Base-by-base conservation (phyloP, 2,329 filamentous ascomycete genomes). In the Coniochaeta hoffmannii region DNA sequence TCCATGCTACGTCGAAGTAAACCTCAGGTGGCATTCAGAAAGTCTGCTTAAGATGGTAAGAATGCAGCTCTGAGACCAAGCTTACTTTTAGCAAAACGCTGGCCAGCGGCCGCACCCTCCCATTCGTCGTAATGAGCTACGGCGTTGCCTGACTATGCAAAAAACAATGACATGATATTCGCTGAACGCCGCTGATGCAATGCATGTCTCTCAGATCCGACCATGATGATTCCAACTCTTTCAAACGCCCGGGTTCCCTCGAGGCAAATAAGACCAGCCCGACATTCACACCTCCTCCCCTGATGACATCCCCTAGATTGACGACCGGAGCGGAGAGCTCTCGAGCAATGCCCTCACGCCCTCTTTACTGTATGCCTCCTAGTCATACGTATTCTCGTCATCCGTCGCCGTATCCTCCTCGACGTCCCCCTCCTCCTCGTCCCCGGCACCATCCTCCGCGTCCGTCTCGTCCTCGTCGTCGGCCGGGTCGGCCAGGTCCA, bases 401-500 rank as follows among this genome's bases (percentile, higher is more conserved):
- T 66, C 65, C 7, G 63, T 65, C 41, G 65, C 65, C 22, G 64
- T 68, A 34, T 64, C 64, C 51, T 64, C 60, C 60, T 59, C 56
- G 32, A 57, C 49, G 4, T 53, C 44, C 30, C 57, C 38, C 52
- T 60, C 64, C 74, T 73, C 70, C 32, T 71, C 71, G 50, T 71
- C 72, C 15, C 71, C 74, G 22, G 66, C 69, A 8, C 76, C 77
- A 44, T 75, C 77, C 53, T 59, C 63, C 17, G 61, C 60, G 14
- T 62, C 59, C 57, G 62, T 63, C 17, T 77, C 72, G 1, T 74
- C 68, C 7, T 81, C 74, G 14, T 77, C 78, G 7, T 78, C 76
- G 6, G 80, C 79, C n/a, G 17, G 17, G 24, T 78, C 78, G 57
- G 86, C 80, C 11, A 91, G 71, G 0, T 88, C 89, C 0, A 85